Evolutionary conservation across 257 asterid genomes (phyloP).

Genomic region (Solanum verrucosum): DNA sequence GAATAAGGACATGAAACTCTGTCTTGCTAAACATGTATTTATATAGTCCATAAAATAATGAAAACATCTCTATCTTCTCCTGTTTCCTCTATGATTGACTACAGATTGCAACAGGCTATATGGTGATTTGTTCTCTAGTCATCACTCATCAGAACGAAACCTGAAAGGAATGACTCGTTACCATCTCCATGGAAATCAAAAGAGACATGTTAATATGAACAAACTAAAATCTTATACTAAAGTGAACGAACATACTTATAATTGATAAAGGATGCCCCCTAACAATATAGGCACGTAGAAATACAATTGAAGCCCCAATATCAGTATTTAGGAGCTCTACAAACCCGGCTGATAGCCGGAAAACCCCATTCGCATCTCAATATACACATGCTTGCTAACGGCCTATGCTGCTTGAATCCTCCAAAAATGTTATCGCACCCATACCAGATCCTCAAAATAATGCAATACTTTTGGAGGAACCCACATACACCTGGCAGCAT

Average conservation of each 20-base stretch:
- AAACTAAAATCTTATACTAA: not conserved
- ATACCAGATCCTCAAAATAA: not conserved
- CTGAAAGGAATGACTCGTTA: not conserved
- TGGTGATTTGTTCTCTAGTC: not conserved
- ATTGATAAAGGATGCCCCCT: not conserved
- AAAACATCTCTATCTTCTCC: constrained; percentile 51
- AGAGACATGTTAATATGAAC: not conserved
- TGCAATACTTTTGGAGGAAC: not conserved
- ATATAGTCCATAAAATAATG: constrained; percentile 80
- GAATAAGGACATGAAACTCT: constrained; percentile 88
- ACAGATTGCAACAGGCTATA: not conserved
- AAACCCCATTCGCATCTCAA: not conserved
- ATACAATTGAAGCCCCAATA: not conserved
- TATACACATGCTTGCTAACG: not conserved
- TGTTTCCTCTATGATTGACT: constrained; percentile 7
- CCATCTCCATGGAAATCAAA: not conserved
- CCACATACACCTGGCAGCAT: not conserved
- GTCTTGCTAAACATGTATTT: constrained; percentile 75
- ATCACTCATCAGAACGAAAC: not conserved
- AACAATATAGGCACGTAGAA: not conserved
- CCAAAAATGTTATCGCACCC: not conserved
- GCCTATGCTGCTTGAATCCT: not conserved
- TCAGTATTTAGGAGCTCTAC: not conserved
- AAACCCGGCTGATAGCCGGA: not conserved
- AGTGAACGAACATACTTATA: not conserved